These are phyloP conservation scores for Petunia secreta DNA, from an alignment of 257 asterid species.

Conservation along the genomic window DNA sequence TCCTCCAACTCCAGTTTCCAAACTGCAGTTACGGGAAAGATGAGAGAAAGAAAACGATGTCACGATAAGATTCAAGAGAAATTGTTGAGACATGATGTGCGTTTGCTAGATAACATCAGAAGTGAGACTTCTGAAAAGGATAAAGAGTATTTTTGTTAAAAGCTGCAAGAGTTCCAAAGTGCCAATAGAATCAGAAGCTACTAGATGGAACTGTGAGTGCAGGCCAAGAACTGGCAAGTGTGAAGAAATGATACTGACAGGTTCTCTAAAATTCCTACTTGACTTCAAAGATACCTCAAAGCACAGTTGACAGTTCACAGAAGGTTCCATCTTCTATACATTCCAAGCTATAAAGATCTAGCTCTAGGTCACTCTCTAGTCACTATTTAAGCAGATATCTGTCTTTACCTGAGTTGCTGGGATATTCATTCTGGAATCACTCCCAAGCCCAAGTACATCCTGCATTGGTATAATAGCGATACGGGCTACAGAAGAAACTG, in stretches of 20 bases:
- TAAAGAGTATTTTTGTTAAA: neutral
- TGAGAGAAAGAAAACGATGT: neutral
- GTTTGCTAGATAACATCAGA: neutral
- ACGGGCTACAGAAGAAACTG: slow-evolving; percentile 84
- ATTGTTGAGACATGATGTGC: neutral
- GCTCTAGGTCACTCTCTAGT: slow-evolving; percentile 8
- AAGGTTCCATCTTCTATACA: neutral
- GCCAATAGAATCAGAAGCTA: slow-evolving; percentile 9
- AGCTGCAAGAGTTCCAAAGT: slow-evolving; percentile 3
- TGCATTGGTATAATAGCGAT: slow-evolving; percentile 96
- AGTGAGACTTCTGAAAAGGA: neutral
- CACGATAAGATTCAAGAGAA: neutral
- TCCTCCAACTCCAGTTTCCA: slow-evolving; percentile 99
- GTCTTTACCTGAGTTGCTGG: slow-evolving; percentile 88
- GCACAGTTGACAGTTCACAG: neutral
- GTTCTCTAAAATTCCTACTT: neutral
- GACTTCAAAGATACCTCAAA: neutral
- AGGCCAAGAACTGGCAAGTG: neutral
- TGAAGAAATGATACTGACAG: neutral
- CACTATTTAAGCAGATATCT: neutral
- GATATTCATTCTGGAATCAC: slow-evolving; percentile 87
- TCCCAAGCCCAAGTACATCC: slow-evolving; percentile 85
- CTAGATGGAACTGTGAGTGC: neutral
- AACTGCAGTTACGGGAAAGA: slow-evolving; percentile 47
- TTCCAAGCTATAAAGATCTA: neutral